Percentiles rank a stretch among this genome's conserved stretches.
Evolutionary conservation across 2,329 filamentous ascomycete species (phyloP).

Genomic region (Botrytis galanthina): DNA sequence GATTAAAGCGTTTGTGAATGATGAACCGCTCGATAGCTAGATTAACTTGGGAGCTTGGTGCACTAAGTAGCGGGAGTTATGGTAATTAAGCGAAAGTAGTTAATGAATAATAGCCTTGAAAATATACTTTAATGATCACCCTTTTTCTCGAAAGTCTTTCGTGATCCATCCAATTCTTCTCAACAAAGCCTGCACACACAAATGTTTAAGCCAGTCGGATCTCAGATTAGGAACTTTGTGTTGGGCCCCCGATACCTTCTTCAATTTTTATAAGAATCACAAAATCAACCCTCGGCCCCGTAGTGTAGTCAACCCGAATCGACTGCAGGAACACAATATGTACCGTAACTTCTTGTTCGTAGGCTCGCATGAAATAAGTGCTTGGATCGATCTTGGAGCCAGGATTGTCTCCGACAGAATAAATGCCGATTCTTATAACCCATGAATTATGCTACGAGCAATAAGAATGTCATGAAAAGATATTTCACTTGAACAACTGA

Average conservation of each 20-base stretch:
- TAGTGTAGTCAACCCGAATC: not conserved
- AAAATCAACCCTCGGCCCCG: not conserved
- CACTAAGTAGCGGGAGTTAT: not conserved
- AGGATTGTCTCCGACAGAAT: not conserved
- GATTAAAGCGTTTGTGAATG: not conserved
- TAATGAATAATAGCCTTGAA: not conserved
- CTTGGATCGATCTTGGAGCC: not conserved
- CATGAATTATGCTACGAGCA: not conserved
- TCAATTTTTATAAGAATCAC: not conserved
- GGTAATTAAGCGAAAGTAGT: not conserved
- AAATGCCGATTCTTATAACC: not conserved
- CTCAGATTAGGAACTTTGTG: too few relatives aligned
- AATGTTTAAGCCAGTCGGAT: not conserved
- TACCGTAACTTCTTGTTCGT: not conserved
- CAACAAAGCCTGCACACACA: not conserved
- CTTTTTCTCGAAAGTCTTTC: not conserved
- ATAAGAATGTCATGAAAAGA: not conserved
- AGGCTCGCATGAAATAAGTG: not conserved
- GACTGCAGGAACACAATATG: not conserved
- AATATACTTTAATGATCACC: not conserved
- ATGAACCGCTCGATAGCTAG: not conserved
- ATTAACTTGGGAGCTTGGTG: fast-evolving
- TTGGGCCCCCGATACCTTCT: too few relatives aligned
- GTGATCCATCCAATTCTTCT: not conserved
- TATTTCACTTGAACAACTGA: not conserved